A percentile compares a stretch with the other conserved stretches of the same genome.
Conservation (phyloP, 768 basidiomycete genomes). For the Tylopilus felleus region DNA sequence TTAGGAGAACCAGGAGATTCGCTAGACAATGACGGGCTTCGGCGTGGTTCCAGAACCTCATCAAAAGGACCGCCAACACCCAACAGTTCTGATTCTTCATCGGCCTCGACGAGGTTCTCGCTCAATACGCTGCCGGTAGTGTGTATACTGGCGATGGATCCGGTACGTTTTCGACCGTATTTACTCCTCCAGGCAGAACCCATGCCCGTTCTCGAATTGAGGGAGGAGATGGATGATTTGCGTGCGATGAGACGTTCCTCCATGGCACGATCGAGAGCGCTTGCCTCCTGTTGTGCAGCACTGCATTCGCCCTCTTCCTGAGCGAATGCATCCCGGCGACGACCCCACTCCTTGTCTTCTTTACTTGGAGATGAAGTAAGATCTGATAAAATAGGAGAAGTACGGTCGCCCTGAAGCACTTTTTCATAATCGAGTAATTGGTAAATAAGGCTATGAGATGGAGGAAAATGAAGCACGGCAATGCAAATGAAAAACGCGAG, state of each 20-base stretch:
- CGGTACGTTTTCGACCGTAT: slow-evolving; percentile 69
- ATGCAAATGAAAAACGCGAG: slow-evolving; percentile 22
- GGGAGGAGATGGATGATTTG: slow-evolving; percentile 64
- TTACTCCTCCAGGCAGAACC: slow-evolving; percentile 62
- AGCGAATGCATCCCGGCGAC: slow-evolving; percentile 52
- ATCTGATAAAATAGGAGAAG: slow-evolving; percentile 53
- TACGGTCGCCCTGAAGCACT: slow-evolving; percentile 49
- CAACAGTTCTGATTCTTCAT: slow-evolving; percentile 71
- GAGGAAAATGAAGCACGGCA: slow-evolving; percentile 22
- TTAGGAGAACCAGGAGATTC: slow-evolving; percentile 35
- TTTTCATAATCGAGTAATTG: slow-evolving; percentile 92
- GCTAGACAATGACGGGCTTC: slow-evolving; percentile 35
- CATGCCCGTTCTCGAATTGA: slow-evolving; percentile 64
- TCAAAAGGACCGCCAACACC: slow-evolving; percentile 67
- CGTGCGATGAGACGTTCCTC: slow-evolving; percentile 76
- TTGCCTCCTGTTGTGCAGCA: slow-evolving; percentile 72
- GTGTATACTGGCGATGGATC: slow-evolving; percentile 68
- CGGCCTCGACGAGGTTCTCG: slow-evolving; percentile 79
- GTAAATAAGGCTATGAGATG: slow-evolving; percentile 72
- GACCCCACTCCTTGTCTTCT: slow-evolving; percentile 81
- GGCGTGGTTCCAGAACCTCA: slow-evolving; percentile 31
- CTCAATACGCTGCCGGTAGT: slow-evolving; percentile 70
- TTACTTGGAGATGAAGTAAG: slow-evolving; percentile 50
- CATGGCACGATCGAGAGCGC: slow-evolving; percentile 82
- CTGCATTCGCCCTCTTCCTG: slow-evolving; percentile 48